Evolutionary conservation across 768 basidiomycete species (phyloP), one percentile per base, ranked within the genome.

Genomic region (Leccinum arenicola): DNA sequence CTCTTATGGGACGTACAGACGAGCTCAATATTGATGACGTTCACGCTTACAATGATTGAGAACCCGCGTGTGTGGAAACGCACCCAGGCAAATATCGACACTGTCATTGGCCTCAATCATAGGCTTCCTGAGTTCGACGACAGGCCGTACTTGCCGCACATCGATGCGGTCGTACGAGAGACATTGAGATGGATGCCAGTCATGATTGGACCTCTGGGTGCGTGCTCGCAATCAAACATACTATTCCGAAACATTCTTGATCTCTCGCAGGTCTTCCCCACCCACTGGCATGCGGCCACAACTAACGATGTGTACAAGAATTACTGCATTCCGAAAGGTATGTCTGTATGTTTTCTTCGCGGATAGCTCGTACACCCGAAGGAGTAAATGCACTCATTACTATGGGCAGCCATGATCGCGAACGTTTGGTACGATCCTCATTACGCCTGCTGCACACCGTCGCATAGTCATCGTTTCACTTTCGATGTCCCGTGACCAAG

Each of bases 401-500:
- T 31, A 64, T 60, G 62, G 6, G 53, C 62, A 5, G 52, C 36
- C 9, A 38, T 61, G 10, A 36, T 59, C 9, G n/a, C 10, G 2
- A 65, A 65, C 19, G 27, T 25, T 25, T 61, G 64, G 64, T 64
- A 52, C 10, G 51, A 8, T 19, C 17, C 6, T 12, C n/a, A n/a
- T 12, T 35, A 1, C 17, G 9, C 25, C 33, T 35, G 33, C 33
- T 11, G 6, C 23, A 21, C 11, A 19, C n/a, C 6, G 10, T 15
- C 10, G 10, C 8, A 6, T n/a, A 1, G 3, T 12, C 6, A 27
- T n/a, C 19, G n/a, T 36, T 29, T 35, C 51, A 45, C 19, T 19
- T 12, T 19, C 11, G n/a, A 63, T 66, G 35, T 27, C 57, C 3
- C 55, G 54, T 25, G 61, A 67, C n/a, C 60, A 63, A 45, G 23